These are phyloP conservation scores for Odonthalia washingtoniensis DNA, from an alignment of 31 red algal genomes.

Conservation along the genomic window DNA sequence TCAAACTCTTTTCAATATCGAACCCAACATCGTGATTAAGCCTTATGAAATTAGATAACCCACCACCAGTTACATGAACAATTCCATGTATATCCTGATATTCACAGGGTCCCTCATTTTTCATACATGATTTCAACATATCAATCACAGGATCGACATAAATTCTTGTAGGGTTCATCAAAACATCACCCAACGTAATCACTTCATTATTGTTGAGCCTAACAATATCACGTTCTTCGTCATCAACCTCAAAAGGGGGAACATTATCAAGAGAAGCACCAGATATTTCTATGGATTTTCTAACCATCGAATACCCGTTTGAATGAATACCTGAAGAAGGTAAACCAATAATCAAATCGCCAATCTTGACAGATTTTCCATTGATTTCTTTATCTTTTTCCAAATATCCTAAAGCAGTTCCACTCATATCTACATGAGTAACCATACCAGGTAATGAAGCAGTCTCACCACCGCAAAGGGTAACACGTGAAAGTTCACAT, in stretches of 20 bases:
- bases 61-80: constrained; percentile 94
- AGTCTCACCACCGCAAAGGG: constrained; percentile 88
- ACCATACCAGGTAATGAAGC: constrained; percentile 88
- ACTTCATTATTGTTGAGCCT: constrained; percentile 31
- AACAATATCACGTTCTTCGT: constrained; percentile 39
- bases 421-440: constrained; percentile 81
- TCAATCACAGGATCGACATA: constrained; percentile 92
- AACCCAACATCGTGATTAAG: constrained; percentile 64
- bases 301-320: constrained; percentile 91
- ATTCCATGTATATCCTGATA: constrained; percentile 80
- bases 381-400: constrained; percentile 62
- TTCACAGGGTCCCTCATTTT: constrained; percentile 48
- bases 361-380: constrained; percentile 48
- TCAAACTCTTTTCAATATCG: constrained; percentile 65
- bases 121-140: constrained; percentile 54
- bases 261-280: constrained; percentile 46
- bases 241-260: constrained; percentile 67
- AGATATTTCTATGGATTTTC: constrained; percentile 59
- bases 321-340: constrained; percentile 91
- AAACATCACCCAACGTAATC: constrained; percentile 76
- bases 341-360: constrained; percentile 85
- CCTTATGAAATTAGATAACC: constrained; percentile 82
- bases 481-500: constrained; percentile 76
- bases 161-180: constrained; percentile 89
- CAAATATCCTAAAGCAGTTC: constrained; percentile 85